Base-by-base conservation (phyloP, 2,329 filamentous ascomycete species). In the Didymella exigua region DNA sequence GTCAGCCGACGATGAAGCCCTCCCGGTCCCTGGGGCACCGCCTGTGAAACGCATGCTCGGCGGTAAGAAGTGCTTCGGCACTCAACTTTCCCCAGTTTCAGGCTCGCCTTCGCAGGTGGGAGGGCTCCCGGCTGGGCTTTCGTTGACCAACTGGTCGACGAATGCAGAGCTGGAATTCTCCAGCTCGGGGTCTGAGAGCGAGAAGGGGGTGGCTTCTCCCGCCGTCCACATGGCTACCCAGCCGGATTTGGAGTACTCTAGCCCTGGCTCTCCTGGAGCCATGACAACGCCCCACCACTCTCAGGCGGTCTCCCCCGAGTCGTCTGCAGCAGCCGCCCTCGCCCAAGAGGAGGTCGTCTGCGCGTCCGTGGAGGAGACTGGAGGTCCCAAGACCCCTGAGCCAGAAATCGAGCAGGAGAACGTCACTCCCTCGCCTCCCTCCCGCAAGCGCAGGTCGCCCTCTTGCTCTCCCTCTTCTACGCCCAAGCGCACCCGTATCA, bases 401-500 rank as follows among this genome's bases (percentile, higher is more conserved):
- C 13, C 23, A 14, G 9, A 29, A 14, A 4, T 10, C 18, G 18
- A 18, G 5, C 18, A 33, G 6, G 9, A 13, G 34, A 13, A 37
- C 10, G n/a, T 18, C 13, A 19, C 5, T 1, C 13, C 16, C 13
- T 31, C 26, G 1, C 24, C 45, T 6, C 45, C 45, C 16, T 34
- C 42, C 18, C 34, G 26, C 21, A 49, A 49, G 38, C 47, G 47
- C 30, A 49, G 43, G n/a, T 49, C 38, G 26, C 21, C 16, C 29
- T 43, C 30, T 1, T 21, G 16, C n/a, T 16, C 38, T 18, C 13
- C 24, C 4, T 18, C 29, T 4, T 14, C n/a, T 14, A 18, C 37
- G 2, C n/a, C 23, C 2, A 41, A 19, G 21, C 46, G 37, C 23
- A 7, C n/a, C 1, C 38, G 21, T 11, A 5, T 7, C 31, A n/a